Evolutionary conservation across 2,329 filamentous ascomycete genomes (phyloP).

Genomic region (Didymella pinodella): DNA sequence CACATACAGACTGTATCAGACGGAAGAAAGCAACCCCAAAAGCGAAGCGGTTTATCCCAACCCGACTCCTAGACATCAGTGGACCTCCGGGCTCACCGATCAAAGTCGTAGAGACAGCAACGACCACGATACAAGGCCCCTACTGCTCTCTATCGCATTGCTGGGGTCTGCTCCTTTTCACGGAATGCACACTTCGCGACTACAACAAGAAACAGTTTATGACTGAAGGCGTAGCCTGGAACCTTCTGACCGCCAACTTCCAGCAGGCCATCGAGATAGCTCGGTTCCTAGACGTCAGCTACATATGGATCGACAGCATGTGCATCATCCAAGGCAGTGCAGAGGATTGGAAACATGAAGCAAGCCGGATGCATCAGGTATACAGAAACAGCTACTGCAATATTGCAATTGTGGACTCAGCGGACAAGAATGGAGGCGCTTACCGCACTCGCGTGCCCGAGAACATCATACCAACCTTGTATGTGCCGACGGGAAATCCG

Average conservation of each 20-base stretch:
- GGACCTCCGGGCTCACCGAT: conserved; percentile 6
- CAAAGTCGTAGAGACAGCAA: conserved; percentile 29
- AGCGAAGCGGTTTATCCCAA: conserved; percentile 27
- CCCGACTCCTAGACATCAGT: conserved; percentile 32
- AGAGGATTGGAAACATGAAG: conserved; percentile 34
- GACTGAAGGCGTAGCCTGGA: conserved; percentile 27
- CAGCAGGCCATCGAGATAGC: conserved; percentile 36
- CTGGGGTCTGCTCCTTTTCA: conserved; percentile 32
- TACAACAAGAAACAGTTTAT: conserved; percentile 22
- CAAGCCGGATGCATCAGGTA: conserved; percentile 36
- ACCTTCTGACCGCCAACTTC: conserved; percentile 33
- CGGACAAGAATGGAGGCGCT: conserved; percentile 27
- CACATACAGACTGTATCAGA: neutral
- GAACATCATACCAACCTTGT: conserved; percentile 12
- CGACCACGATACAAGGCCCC: conserved; percentile 21
- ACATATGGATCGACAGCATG: conserved; percentile 42
- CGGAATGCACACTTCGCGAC: conserved; percentile 9
- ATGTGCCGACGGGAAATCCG: neutral
- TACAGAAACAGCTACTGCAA: conserved; percentile 44
- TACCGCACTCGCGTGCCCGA: conserved; percentile 31
- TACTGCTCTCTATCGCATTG: conserved; percentile 36
- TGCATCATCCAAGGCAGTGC: conserved; percentile 29
- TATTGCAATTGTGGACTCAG: conserved; percentile 37
- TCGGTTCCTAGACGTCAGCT: conserved; percentile 29
- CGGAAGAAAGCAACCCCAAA: neutral